A percentile compares a stretch with the other conserved stretches of the same genome.
Conservation (phyloP, 768 basidiomycete species). For the Harrya chromipes region DNA sequence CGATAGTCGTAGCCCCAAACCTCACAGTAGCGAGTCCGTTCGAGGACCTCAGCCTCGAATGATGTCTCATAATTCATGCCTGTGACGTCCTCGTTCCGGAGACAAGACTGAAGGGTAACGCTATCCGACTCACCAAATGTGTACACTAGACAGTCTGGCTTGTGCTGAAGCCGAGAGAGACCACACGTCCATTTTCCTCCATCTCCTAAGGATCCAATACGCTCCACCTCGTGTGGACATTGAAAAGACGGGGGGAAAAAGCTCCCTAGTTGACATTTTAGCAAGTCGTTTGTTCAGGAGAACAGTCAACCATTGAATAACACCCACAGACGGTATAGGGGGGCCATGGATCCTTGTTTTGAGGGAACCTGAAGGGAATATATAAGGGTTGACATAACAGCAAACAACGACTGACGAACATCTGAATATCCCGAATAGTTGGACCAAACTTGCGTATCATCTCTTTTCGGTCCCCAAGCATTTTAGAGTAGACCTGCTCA, state of each 20-base stretch:
- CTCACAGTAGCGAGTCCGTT: conserved; percentile 44
- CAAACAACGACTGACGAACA: conserved; percentile 26
- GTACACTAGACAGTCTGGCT: conserved; percentile 57
- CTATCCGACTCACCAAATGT: conserved; percentile 46
- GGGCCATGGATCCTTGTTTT: conserved; percentile 51
- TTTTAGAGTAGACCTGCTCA: conserved; percentile 44
- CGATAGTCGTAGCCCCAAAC: conserved; percentile 61
- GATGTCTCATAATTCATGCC: conserved; percentile 60
- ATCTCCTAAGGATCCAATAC: conserved; percentile 52
- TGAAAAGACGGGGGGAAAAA: conserved; percentile 44
- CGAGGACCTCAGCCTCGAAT: conserved; percentile 58
- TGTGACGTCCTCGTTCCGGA: conserved; percentile 7
- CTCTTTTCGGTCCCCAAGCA: conserved; percentile 39
- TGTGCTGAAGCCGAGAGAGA: conserved; percentile 49
- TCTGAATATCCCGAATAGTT: conserved; percentile 41
- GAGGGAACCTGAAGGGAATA: conserved; percentile 44
- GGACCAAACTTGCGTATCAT: conserved; percentile 57
- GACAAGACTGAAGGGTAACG: not conserved
- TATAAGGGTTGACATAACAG: conserved; percentile 1
- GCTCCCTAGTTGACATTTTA: conserved; percentile 34
- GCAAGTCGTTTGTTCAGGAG: conserved; percentile 1
- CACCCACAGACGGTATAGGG: conserved; percentile 56
- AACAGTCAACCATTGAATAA: not conserved
- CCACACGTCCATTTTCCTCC: conserved; percentile 75
- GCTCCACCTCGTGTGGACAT: conserved; percentile 43